These are phyloP conservation scores for Lachancea waltii DNA, from an alignment of 805 yeast genomes.

Conservation along the genomic window DNA sequence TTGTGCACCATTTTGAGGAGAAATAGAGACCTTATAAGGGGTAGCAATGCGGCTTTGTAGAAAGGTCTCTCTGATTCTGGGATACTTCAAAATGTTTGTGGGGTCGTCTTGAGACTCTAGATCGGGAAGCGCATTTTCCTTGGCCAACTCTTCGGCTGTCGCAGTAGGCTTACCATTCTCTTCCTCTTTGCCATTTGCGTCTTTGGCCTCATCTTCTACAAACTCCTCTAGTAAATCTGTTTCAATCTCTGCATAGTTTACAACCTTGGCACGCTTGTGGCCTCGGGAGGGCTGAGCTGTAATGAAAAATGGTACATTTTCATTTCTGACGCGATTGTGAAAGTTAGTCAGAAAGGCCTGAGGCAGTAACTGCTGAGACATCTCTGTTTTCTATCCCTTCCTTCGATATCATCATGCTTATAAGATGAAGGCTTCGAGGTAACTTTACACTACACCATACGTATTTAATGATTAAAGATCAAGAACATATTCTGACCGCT, in stretches of 20 bases:
- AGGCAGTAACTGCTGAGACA: slow-evolving; percentile 38
- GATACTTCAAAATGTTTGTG: slow-evolving; percentile 25
- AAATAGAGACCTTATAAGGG: slow-evolving; percentile 26
- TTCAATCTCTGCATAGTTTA: slow-evolving; percentile 81
- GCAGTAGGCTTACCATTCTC: slow-evolving; percentile 7
- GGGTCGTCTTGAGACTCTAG: slow-evolving; percentile 27
- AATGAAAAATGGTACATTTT: slow-evolving; percentile 64
- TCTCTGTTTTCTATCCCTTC: not conserved
- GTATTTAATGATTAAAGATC: too few relatives aligned
- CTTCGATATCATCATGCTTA: not conserved
- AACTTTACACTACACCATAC: too few relatives aligned
- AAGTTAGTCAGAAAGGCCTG: slow-evolving; percentile 80
- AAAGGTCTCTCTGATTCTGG: slow-evolving; percentile 31
- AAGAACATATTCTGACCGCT: too few relatives aligned
- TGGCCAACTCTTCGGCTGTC: slow-evolving; percentile 9
- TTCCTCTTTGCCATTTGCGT: slow-evolving; percentile 8
- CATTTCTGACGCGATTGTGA: slow-evolving; percentile 63
- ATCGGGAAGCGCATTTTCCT: slow-evolving; percentile 24
- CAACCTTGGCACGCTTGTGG: slow-evolving; percentile 66
- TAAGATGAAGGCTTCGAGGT: too few relatives aligned
- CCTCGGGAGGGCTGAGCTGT: slow-evolving; percentile 72
- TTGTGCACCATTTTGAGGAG: slow-evolving; percentile 4
- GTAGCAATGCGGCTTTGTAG: slow-evolving; percentile 28
- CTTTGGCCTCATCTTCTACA: slow-evolving; percentile 19
- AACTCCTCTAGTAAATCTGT: slow-evolving; percentile 50